Percentiles rank a stretch among this genome's conserved stretches.
Evolutionary conservation across 2,329 filamentous ascomycete species (phyloP).

Genomic region (Epichloe bromicola): DNA sequence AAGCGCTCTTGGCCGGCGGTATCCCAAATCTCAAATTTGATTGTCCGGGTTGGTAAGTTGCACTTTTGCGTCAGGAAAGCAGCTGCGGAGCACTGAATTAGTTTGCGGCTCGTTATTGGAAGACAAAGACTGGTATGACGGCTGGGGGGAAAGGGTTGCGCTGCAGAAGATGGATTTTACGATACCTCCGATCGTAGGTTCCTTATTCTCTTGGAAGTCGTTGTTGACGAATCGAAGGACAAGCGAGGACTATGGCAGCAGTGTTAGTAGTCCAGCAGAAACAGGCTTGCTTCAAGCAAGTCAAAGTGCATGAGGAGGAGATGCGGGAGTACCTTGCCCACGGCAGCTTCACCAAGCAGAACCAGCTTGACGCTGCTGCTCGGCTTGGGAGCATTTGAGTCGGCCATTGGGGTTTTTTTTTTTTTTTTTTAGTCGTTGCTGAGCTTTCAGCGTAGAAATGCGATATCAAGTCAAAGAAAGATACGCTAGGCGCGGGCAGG

Average conservation of each 20-base stretch:
- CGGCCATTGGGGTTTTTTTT: constrained; percentile 20
- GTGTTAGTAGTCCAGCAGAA: constrained; percentile 14
- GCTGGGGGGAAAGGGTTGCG: background rate
- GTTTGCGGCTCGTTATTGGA: background rate
- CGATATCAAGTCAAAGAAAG: background rate
- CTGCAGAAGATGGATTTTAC: constrained; percentile 8
- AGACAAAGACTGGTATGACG: background rate
- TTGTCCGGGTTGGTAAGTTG: constrained; percentile 82
- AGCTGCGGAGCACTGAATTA: constrained; percentile 37
- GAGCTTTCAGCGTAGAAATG: background rate
- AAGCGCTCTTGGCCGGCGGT: constrained; percentile 97
- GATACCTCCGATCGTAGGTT: constrained; percentile 94
- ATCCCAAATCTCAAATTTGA: constrained; percentile 96
- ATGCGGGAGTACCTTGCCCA: constrained; percentile 69
- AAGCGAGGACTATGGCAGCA: constrained; percentile 63
- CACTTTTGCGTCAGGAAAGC: constrained; percentile 99
- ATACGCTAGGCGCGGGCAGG: background rate
- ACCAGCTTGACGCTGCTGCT: constrained; percentile 99
- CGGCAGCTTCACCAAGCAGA: constrained; percentile 89
- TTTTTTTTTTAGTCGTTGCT: constrained; percentile 4
- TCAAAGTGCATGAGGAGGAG: background rate
- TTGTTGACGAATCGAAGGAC: constrained; percentile 98
- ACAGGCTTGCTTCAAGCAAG: background rate
- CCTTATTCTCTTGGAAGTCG: constrained; percentile 99
- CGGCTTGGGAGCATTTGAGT: constrained; percentile 66